Evolutionary conservation across 2,329 filamentous ascomycete species (phyloP).

Genomic region (Cyphellophora europaea): DNA sequence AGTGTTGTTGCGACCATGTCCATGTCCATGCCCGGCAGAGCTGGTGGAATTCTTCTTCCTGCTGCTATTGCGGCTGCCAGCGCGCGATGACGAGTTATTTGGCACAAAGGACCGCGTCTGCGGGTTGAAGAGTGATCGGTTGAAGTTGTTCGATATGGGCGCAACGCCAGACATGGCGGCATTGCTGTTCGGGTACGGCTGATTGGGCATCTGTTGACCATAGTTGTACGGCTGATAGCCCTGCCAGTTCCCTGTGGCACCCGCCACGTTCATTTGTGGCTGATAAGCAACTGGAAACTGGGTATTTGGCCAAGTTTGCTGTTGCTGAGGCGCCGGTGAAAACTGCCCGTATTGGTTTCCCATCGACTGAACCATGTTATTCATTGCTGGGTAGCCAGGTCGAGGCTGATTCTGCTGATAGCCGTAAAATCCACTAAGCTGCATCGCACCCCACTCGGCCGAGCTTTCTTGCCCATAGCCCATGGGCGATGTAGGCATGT

Average conservation of each 20-base stretch:
- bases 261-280: constrained; percentile 19
- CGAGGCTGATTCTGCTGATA: constrained; percentile 6
- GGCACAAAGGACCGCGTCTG: constrained; percentile 91
- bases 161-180: constrained; percentile 45
- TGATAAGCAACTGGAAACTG: constrained; percentile 30
- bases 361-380: constrained; percentile 9
- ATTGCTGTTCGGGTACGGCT: constrained; percentile 57
- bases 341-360: constrained; percentile 21
- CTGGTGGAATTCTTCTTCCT: constrained; percentile 17
- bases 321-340: constrained; percentile 19
- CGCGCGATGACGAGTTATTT: constrained; percentile 32
- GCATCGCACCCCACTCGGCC: constrained; percentile 2
- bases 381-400: background rate
- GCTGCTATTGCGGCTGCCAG: constrained; percentile 22
- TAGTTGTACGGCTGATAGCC: constrained; percentile 51
- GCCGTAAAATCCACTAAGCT: constrained; percentile 7
- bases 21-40: no score
- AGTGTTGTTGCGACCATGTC: no score
- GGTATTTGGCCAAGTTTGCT: constrained; percentile 24
- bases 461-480: constrained; percentile 5
- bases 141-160: constrained; percentile 75
- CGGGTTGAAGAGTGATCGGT: constrained; percentile 81
- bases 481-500: constrained; percentile 3
- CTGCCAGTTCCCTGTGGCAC: constrained; percentile 7
- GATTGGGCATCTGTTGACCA: constrained; percentile 67